Conservation (phyloP, 2,329 filamentous ascomycete species). For the Hirsutella rhossiliensis region DNA sequence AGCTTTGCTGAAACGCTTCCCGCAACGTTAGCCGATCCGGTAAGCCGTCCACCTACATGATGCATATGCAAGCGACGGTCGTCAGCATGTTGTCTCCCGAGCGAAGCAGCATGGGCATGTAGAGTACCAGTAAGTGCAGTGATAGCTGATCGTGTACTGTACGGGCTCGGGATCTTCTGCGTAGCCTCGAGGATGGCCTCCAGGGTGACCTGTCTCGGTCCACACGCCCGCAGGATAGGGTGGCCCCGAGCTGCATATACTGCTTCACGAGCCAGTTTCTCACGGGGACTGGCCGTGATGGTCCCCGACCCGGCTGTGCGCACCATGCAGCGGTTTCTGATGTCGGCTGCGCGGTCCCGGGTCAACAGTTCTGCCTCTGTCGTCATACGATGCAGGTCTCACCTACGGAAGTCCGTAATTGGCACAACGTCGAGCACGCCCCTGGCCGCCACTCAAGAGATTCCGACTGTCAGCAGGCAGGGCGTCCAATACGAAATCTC, state of each 20-base stretch:
- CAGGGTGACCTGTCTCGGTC: slow-evolving; percentile 52
- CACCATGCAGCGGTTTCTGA: slow-evolving; percentile 45
- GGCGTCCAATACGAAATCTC: too few relatives aligned
- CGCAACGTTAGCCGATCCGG: slow-evolving; percentile 55
- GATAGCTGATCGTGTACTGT: slow-evolving; percentile 55
- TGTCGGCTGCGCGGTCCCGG: slow-evolving; percentile 24
- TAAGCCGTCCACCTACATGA: slow-evolving; percentile 20
- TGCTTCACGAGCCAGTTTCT: slow-evolving; percentile 50
- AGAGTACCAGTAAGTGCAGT: slow-evolving; percentile 51
- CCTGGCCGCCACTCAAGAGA: slow-evolving; percentile 5
- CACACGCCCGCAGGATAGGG: slow-evolving; percentile 30
- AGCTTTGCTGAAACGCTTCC: slow-evolving; percentile 40
- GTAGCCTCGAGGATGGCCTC: slow-evolving; percentile 51
- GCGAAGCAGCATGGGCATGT: slow-evolving; percentile 8
- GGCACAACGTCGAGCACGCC: slow-evolving; percentile 32
- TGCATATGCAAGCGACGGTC: neutral
- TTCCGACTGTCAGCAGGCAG: neutral
- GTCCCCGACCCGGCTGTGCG: slow-evolving; percentile 43
- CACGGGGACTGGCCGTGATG: slow-evolving; percentile 53
- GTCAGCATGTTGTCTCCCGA: neutral
- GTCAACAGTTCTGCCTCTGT: neutral
- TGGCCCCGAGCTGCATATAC: slow-evolving; percentile 50
- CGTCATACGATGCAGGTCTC: neutral
- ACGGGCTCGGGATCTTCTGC: slow-evolving; percentile 53
- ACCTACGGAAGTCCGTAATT: slow-evolving; percentile 37